These are phyloP conservation scores for Bipolaris sorokiniana DNA, from an alignment of 2,329 filamentous ascomycete species.

Conservation along the genomic window DNA sequence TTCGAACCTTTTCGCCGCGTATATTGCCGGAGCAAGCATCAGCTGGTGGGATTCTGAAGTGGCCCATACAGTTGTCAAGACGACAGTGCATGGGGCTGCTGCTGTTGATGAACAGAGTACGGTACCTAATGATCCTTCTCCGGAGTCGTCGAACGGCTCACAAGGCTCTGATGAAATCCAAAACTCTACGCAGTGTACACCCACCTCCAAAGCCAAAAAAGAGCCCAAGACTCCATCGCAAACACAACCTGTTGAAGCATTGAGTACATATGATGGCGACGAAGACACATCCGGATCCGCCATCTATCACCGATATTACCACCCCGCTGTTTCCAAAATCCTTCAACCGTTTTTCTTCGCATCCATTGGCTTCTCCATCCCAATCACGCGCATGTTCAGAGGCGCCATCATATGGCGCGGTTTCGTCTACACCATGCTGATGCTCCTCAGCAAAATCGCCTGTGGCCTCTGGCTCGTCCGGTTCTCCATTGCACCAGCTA, in stretches of 20 bases:
- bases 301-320: conserved; percentile 58
- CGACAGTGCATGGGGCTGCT: too few species aligned
- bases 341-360: conserved; percentile 77
- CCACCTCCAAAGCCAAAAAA: not conserved
- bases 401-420: conserved; percentile 72
- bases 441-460: conserved; percentile 61
- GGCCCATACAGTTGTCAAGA: conserved; percentile 26
- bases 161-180: not conserved
- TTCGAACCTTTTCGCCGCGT: conserved; percentile 67
- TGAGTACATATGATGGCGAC: not conserved
- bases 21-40: conserved; percentile 62
- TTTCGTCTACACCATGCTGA: conserved; percentile 72
- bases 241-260: not conserved
- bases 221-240: not conserved
- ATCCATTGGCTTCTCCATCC: conserved; percentile 78
- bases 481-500: not conserved
- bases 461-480: conserved; percentile 51
- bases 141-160: not conserved
- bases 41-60: conserved; percentile 64
- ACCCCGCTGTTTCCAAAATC: conserved; percentile 56
- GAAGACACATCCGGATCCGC: conserved; percentile 25
- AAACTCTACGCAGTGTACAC: not conserved
- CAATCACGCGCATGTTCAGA: conserved; percentile 71
- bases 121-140: not conserved
- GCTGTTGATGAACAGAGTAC: not conserved